Evolutionary conservation across 2,329 filamentous ascomycete species (phyloP).

Genomic region (Stemphylium lycopersici): DNA sequence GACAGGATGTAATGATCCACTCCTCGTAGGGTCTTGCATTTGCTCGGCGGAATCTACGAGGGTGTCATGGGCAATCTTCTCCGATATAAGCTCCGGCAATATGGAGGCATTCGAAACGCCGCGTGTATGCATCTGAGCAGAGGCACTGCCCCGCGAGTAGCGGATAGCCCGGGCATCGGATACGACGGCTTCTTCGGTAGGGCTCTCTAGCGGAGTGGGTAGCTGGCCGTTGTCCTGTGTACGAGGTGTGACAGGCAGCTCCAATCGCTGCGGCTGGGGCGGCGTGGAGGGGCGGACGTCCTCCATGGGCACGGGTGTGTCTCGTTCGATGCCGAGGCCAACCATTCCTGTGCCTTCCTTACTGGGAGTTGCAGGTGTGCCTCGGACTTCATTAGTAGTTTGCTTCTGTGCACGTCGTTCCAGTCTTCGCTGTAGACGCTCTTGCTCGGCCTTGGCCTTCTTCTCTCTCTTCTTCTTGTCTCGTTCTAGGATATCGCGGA

Average conservation of each 20-base stretch:
- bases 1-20: slow-evolving; percentile 42
- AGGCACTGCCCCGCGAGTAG: slow-evolving; percentile 55
- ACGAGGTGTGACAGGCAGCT: slow-evolving; percentile 28
- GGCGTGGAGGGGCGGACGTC: slow-evolving; percentile 52
- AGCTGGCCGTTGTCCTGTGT: slow-evolving; percentile 34
- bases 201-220: slow-evolving; percentile 50
- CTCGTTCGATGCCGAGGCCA: slow-evolving; percentile 65
- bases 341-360: slow-evolving; percentile 50
- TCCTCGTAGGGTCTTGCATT: slow-evolving; percentile 35
- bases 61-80: slow-evolving; percentile 43
- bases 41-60: slow-evolving; percentile 53
- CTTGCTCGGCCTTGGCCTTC: slow-evolving; percentile 71
- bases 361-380: slow-evolving; percentile 62
- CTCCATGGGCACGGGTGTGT: slow-evolving; percentile 61
- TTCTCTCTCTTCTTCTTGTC: slow-evolving; percentile 81
- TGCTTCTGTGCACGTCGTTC: slow-evolving; percentile 69
- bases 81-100: slow-evolving; percentile 56
- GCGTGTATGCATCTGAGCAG: slow-evolving; percentile 54
- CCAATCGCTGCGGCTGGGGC: slow-evolving; percentile 26
- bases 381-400: slow-evolving; percentile 62
- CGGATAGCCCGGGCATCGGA: slow-evolving; percentile 57
- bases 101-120: slow-evolving; percentile 61
- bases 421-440: slow-evolving; percentile 69
- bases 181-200: slow-evolving; percentile 55
- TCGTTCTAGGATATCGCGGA: slow-evolving; percentile 88